Conservation (phyloP, 345 rosid species). For the Raphanus raphanistrum region DNA sequence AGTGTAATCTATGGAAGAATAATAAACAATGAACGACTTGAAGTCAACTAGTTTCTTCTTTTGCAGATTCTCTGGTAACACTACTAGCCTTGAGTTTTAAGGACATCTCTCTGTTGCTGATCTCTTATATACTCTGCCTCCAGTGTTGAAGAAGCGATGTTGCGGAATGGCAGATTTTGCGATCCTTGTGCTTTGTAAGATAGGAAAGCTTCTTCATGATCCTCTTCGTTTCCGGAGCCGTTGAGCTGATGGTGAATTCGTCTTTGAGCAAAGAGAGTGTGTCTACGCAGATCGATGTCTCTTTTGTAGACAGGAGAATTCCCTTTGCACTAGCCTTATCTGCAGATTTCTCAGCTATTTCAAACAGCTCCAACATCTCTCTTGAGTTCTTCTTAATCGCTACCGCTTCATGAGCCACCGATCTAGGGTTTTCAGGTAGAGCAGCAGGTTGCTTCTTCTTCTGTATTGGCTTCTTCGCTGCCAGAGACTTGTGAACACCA, state of each 20-base stretch:
- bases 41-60: neutral
- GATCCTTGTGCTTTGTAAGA: constrained; percentile 12
- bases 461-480: neutral
- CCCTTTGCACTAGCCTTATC: constrained; percentile 8
- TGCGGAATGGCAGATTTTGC: constrained; percentile 8
- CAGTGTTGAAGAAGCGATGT: neutral
- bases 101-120: neutral
- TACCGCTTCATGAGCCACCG: neutral
- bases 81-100: neutral
- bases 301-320: neutral
- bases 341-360: constrained; percentile 14
- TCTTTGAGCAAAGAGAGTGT: constrained; percentile 8
- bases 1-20: neutral
- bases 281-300: neutral
- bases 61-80: neutral
- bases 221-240: neutral
- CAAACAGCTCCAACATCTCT: constrained; percentile 11
- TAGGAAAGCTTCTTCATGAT: neutral
- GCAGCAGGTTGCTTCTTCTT: neutral
- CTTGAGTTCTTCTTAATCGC: neutral
- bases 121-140: constrained; percentile 10
- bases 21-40: neutral
- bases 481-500: neutral
- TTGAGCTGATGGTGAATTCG: neutral
- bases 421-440: neutral